Conservation (phyloP, 345 rosid genomes). For the Citrus unshiu region DNA sequence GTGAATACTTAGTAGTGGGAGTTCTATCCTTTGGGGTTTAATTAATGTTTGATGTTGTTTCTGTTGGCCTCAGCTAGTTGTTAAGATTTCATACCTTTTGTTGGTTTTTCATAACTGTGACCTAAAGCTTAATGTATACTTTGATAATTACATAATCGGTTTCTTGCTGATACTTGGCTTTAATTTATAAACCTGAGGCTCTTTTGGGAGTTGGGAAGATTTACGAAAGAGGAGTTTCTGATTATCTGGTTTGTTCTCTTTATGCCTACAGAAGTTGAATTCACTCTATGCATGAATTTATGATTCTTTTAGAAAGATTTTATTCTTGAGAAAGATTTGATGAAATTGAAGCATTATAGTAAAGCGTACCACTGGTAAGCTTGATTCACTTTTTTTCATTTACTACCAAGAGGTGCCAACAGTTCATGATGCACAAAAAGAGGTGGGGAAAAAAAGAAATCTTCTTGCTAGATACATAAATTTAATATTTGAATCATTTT, state of each 20-base stretch:
- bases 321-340: too few relatives aligned
- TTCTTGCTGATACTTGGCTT: conserved; percentile 5
- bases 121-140: not conserved
- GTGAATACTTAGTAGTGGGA: too few relatives aligned
- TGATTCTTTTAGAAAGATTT: not conserved
- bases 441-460: too few relatives aligned
- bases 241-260: conserved; percentile 59
- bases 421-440: not conserved
- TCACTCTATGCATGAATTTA: not conserved
- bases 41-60: not conserved
- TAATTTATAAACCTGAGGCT: conserved; percentile 45
- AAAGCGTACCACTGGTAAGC: not conserved
- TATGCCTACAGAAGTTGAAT: not conserved
- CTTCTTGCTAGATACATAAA: too few relatives aligned
- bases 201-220: conserved; percentile 50
- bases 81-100: not conserved
- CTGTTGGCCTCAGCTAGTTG: not conserved
- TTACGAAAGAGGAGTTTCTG: conserved; percentile 66
- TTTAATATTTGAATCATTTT: too few relatives aligned
- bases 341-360: not conserved
- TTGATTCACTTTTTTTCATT: too few relatives aligned
- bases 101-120: not conserved
- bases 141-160: not conserved
- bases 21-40: too few relatives aligned
- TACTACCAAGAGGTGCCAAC: too few relatives aligned